phyloP scores from a whole-genome alignment of 2,329 filamentous ascomycete species.

The Apiospora rasikravindrae region DNA sequence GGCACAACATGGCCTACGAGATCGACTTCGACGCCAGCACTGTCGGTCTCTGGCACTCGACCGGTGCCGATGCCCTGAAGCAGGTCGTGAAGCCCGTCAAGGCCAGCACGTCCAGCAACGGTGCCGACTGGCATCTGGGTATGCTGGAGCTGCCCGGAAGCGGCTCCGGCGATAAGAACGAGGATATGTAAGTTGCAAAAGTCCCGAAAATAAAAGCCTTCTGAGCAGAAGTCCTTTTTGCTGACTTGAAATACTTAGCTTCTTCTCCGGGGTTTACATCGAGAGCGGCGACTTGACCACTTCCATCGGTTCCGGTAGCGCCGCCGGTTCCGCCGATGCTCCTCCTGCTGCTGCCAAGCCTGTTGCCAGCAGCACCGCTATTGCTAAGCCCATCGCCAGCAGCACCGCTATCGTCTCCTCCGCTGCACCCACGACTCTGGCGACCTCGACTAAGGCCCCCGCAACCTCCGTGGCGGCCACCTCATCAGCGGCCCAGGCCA shows the following conservation, averaged over 20 bases:
- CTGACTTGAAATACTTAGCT: background rate
- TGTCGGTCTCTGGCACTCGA: slow-evolving; percentile 74
- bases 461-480: background rate
- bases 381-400: background rate
- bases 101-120: slow-evolving; percentile 53
- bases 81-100: slow-evolving; percentile 65
- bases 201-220: background rate
- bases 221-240: background rate
- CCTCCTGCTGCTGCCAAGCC: background rate
- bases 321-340: background rate
- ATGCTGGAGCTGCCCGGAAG: slow-evolving; percentile 67
- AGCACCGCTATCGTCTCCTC: background rate
- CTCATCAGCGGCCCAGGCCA: background rate
- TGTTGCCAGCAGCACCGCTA: background rate
- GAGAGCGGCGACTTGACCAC: slow-evolving; percentile 58
- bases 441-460: slow-evolving; percentile 1
- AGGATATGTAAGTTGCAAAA: slow-evolving; percentile 64
- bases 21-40: slow-evolving; percentile 69
- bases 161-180: slow-evolving; percentile 57
- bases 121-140: slow-evolving; percentile 75
- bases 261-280: slow-evolving; percentile 72
- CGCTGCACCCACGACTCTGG: background rate
- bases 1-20: slow-evolving; percentile 79
- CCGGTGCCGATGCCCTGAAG: slow-evolving; percentile 60
- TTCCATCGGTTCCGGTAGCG: slow-evolving; percentile 9